Evolutionary conservation across 2,329 filamentous ascomycete species (phyloP).

Genomic region (Clonostachys rhizophaga): DNA sequence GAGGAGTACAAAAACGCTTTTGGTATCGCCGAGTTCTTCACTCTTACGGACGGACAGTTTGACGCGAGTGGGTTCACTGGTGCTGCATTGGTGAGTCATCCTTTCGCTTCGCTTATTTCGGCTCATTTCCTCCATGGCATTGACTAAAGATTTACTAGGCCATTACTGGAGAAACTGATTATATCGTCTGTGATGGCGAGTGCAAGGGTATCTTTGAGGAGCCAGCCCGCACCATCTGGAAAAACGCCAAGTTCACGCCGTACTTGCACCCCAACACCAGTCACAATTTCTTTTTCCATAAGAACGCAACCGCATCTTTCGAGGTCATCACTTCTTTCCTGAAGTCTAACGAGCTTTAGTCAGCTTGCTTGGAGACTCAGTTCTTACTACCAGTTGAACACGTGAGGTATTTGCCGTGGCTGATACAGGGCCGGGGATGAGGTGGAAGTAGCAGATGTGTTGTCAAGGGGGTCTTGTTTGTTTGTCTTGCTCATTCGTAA

Average conservation of each 20-base stretch:
- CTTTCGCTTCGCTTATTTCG: neutral
- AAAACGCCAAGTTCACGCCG: conserved; percentile 7
- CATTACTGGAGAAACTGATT: conserved; percentile 9
- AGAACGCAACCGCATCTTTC: conserved; percentile 6
- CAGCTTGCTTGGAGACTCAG: no score
- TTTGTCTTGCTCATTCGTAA: no score
- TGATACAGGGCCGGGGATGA: no score
- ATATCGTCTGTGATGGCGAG: conserved; percentile 15
- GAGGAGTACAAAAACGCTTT: conserved; percentile 10
- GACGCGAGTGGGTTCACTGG: conserved; percentile 9
- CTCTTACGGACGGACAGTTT: conserved; percentile 8
- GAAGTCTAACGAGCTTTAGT: no score
- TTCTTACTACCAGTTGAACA: no score
- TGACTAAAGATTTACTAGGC: neutral
- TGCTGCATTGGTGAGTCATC: conserved; percentile 6
- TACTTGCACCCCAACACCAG: conserved; percentile 9
- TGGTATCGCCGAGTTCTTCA: conserved; percentile 8
- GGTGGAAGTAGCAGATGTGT: no score
- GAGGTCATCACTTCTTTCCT: neutral
- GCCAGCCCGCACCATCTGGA: conserved; percentile 10
- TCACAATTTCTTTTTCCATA: conserved; percentile 10
- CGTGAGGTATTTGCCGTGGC: no score
- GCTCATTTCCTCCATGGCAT: neutral
- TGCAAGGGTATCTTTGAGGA: conserved; percentile 16
- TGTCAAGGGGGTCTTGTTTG: no score